A percentile compares a stretch with the other conserved stretches of the same genome.
These are phyloP conservation scores for Pholiota conissans DNA, from an alignment of 768 basidiomycete species.

Conservation along the genomic window DNA sequence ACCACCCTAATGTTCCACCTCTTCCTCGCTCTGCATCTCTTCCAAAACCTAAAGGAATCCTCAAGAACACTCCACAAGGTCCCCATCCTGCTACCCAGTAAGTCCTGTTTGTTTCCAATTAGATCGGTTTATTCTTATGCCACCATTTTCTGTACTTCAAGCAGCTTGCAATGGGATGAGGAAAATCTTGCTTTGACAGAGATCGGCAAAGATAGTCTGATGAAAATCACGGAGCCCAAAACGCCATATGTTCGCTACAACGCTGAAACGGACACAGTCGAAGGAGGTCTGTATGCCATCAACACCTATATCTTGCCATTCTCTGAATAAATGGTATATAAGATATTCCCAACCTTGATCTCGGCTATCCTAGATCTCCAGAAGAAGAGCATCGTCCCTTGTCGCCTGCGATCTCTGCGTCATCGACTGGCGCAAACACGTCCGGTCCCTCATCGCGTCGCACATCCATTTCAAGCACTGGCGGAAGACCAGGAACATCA, in stretches of 20 bases:
- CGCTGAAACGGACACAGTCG: constrained; percentile 79
- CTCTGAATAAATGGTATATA: constrained; percentile 3
- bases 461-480: constrained; percentile 69
- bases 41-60: constrained; percentile 82
- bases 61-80: constrained; percentile 74
- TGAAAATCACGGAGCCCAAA: constrained; percentile 99
- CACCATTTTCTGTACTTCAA: constrained; percentile 18
- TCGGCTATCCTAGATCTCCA: constrained; percentile 44
- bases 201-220: constrained; percentile 91
- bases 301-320: not conserved
- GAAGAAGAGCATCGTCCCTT: constrained; percentile 24
- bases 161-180: constrained; percentile 93
- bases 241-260: constrained; percentile 95
- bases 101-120: constrained; percentile 22
- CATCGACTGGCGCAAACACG: constrained; percentile 59
- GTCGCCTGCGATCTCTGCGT: constrained; percentile 40
- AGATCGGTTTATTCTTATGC: constrained; percentile 8
- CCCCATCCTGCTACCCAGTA: constrained; percentile 51
- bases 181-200: constrained; percentile 91
- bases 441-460: constrained; percentile 74
- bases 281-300: constrained; percentile 59
- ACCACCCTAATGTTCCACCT: constrained; percentile 47
- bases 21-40: constrained; percentile 63
- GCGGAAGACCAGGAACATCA: constrained; percentile 50
- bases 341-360: constrained; percentile 86